These are phyloP conservation scores for Sedum album DNA, from an alignment of 164 flowering plant species.

Conservation along the genomic window DNA sequence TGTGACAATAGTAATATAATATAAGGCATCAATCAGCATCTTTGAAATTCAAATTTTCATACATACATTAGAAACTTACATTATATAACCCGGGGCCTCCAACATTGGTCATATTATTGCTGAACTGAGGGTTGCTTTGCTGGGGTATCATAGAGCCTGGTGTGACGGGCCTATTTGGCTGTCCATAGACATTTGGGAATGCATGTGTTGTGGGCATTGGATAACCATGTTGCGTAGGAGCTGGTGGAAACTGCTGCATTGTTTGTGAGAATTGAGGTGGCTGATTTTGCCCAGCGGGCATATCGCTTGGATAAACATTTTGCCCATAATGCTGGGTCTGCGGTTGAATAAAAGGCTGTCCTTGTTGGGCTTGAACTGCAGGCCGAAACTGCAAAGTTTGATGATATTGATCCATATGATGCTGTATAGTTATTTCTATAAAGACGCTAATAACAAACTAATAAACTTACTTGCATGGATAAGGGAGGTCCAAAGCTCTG, in stretches of 20 bases:
- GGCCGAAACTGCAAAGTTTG: conserved; percentile 61
- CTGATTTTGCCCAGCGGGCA: conserved; percentile 44
- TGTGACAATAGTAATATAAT: conserved; percentile 20
- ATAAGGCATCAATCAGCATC: neutral
- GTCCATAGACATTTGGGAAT: conserved; percentile 44
- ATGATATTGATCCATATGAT: neutral
- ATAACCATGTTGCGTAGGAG: conserved; percentile 51
- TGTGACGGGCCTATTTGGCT: conserved; percentile 40
- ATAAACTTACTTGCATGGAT: conserved; percentile 44
- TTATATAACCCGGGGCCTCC: conserved; percentile 60
- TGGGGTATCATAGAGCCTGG: conserved; percentile 41
- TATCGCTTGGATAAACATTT: conserved; percentile 35
- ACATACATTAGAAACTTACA: conserved; percentile 28
- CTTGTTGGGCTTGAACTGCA: conserved; percentile 42
- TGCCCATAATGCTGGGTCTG: conserved; percentile 55
- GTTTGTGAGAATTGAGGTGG: conserved; percentile 60
- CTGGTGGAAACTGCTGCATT: conserved; percentile 58
- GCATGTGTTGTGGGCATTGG: conserved; percentile 48
- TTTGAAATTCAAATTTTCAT: neutral
- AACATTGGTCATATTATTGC: conserved; percentile 34
- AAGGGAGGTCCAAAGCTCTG: conserved; percentile 49
- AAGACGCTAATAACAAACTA: neutral
- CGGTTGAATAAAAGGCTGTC: conserved; percentile 43
- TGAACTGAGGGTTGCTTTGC: conserved; percentile 31
- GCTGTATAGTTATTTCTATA: neutral